Base-by-base conservation (phyloP, 148 eudicot genomes). In the Diospyros kaki region DNA sequence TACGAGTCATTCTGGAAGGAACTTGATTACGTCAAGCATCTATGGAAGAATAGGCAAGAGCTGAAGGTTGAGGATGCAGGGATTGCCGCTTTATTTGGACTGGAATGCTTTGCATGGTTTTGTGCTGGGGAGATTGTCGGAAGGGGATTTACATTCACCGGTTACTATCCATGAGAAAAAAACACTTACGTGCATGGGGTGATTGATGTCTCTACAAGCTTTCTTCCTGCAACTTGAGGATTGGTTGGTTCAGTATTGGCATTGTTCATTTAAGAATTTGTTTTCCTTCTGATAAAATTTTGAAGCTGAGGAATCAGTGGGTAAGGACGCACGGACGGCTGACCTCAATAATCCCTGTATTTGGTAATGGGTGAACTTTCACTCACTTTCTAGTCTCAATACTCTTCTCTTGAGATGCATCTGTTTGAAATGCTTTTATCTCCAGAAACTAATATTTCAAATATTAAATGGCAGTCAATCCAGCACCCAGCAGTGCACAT, bases 91-190 rank as follows among this genome's bases (percentile, higher is more conserved):
- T 59, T 87, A 50, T 85, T 87, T 71, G 89, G 89, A n/a, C 40
- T 84, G 4, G 89, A 87, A 83, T 87, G 86, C 78, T 87, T 77
- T 73, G 82, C 84, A 51, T 87, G 89, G 87, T 87, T 56, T 76
- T 87, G 87, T 80, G 87, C 76, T 50, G 89, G 89, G 38, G 89
- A 87, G 80, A 87, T 87, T 82, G 84, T 84, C 1, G 89, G 89
- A 39, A 75, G 87, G 55, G 89, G 89, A 56, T 84, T 84, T 77
- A 84, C 86, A 54, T 61, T 87, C 65, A 87, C 89, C 9, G 89
- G 89, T 62, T 87, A 87, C 75, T 77, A 80, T 58, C 79, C 75
- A 48, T 84, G 74, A 81, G 65, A 10, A 39, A 14, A 14, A 4
- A 71, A 28, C 66, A 28, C 4, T 72, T 10, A 52, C 53, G 17